These are phyloP conservation scores for Schizonepeta tenuifolia DNA, from an alignment of 257 asterid species.

Conservation along the genomic window DNA sequence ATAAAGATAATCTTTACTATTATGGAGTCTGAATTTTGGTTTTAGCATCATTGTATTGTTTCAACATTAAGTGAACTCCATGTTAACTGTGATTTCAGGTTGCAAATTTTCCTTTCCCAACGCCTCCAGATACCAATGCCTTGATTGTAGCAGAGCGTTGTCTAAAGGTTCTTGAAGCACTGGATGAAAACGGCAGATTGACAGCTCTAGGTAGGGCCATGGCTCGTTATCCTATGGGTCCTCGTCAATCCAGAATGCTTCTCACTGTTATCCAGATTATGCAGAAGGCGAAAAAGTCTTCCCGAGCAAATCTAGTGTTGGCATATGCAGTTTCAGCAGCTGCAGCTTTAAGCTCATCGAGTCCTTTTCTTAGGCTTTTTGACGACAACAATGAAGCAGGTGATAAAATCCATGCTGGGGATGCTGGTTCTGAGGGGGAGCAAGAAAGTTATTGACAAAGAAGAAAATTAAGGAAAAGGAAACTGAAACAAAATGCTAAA, in stretches of 20 bases:
- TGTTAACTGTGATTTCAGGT: constrained; percentile 56
- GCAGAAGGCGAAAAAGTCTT: constrained; percentile 43
- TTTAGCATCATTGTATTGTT: neutral
- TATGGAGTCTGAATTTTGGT: neutral
- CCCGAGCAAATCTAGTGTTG: constrained; percentile 68
- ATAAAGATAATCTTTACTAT: neutral
- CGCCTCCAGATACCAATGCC: constrained; percentile 80
- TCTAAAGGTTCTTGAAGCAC: constrained; percentile 88
- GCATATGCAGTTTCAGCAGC: constrained; percentile 89
- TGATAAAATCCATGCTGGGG: constrained; percentile 36
- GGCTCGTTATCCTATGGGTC: constrained; percentile 96
- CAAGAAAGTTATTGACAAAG: constrained; percentile 40
- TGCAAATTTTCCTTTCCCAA: constrained; percentile 90
- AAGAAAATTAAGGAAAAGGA: constrained; percentile 63
- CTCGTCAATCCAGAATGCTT: constrained; percentile 98
- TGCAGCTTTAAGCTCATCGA: constrained; percentile 84
- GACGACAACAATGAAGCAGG: constrained; percentile 50
- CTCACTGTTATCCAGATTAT: constrained; percentile 85
- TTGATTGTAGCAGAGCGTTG: constrained; percentile 85
- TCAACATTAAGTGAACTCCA: constrained; percentile 14
- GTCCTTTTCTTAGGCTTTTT: constrained; percentile 60
- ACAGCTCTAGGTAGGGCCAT: constrained; percentile 89
- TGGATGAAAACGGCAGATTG: constrained; percentile 71
- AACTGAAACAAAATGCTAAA: constrained; percentile 64
- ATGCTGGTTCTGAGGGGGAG: constrained; percentile 36